These are phyloP conservation scores for Pichia manshurica DNA, from an alignment of 805 yeast genomes.

Conservation along the genomic window DNA sequence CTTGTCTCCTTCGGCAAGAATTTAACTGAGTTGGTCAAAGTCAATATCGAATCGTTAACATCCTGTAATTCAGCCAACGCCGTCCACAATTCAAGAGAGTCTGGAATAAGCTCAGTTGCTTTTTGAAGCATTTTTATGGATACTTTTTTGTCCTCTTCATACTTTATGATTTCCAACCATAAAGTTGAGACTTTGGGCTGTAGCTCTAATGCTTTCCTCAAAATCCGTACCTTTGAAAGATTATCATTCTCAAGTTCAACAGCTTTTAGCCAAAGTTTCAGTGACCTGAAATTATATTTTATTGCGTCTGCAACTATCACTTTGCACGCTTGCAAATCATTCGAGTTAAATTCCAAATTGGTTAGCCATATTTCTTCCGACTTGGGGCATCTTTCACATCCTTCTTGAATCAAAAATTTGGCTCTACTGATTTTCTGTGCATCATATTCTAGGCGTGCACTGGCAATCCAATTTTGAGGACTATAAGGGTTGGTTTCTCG, in stretches of 20 bases:
- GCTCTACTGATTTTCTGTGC: conserved; percentile 56
- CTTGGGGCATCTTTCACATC: conserved; percentile 61
- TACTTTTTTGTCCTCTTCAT: conserved; percentile 50
- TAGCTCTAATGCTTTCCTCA: conserved; percentile 66
- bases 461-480: conserved; percentile 80
- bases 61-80: conserved; percentile 43
- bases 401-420: conserved; percentile 57
- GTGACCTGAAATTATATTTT: conserved; percentile 46
- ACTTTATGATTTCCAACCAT: conserved; percentile 64
- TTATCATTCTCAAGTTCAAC: conserved; percentile 56
- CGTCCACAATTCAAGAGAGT: conserved; percentile 61
- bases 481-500: conserved; percentile 67
- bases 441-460: conserved; percentile 71
- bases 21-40: conserved; percentile 58
- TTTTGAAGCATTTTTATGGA: conserved; percentile 50
- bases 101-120: conserved; percentile 66
- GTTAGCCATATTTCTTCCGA: conserved; percentile 81
- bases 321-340: conserved; percentile 42
- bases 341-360: conserved; percentile 54
- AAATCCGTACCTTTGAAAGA: conserved; percentile 46
- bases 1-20: conserved; percentile 35
- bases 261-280: conserved; percentile 70
- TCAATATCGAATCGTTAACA: conserved; percentile 44
- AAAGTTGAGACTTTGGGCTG: conserved; percentile 51
- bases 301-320: conserved; percentile 63